Evolutionary conservation across 441 rosid genomes (phyloP), one percentile per base, ranked within the genome.

Genomic region (Sinapis alba): DNA sequence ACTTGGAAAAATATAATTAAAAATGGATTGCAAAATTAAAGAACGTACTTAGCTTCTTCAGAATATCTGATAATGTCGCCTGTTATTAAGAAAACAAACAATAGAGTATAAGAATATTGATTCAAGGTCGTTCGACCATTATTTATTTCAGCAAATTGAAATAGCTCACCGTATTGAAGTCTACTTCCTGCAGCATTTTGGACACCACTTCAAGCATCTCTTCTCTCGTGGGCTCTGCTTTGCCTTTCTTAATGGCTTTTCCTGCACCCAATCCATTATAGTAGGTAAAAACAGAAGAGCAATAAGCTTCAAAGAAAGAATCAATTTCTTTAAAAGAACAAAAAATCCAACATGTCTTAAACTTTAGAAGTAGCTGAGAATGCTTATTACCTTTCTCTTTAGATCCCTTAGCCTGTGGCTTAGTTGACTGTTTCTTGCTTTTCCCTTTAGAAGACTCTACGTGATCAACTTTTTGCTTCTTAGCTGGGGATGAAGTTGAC

Each of bases 11-110:
- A 30, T 15, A 41, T 5, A 56, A 36, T n/a, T 28, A 34, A 26
- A 47, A 20, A 69, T n/a, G 7, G 15, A 41, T 54, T 62, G 54
- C 50, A 47, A 24, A 56, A 57, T 24, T 5, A 64, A 68, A 50
- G 26, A 20, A 28, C 79, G 10, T 91, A 93, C 98, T 93, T 66
- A 96, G 92, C 76, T 85, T 86, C 78, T 87, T 85, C 67, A 93
- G 87, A 77, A 96, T 93, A 87, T 96, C 98, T 1, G 97, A 91
- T 59, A 91, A 74, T 32, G 98, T 93, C 65, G 97, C 97, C 98
- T 96, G 95, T 84, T 77, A 67, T 41, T 24, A 68, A 67, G 67
- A 65, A 71, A 58, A 10, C 69, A 26, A 28, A 28, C 56, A 28
- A 36, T 2, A 0, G 12, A 63, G 61, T 62, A 65, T 74, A 70